Percentiles rank a stretch among this genome's conserved stretches.
phyloP scores from a whole-genome alignment of 2,329 filamentous ascomycete species.

The Capronia epimyces region DNA sequence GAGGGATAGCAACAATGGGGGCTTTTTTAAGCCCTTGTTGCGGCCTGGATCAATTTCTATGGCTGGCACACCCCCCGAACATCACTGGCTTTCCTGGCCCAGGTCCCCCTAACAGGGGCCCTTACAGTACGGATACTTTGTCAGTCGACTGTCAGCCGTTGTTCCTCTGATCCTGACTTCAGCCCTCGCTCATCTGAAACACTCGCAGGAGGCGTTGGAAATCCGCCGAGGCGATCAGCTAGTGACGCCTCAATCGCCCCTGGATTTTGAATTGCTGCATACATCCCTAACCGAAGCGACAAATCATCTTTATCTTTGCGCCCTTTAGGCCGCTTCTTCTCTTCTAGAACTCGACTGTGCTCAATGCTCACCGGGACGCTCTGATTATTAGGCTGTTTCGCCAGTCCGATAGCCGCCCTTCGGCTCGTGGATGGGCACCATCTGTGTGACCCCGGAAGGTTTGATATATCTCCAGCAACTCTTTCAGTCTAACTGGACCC shows the following conservation, averaged over 20 bases:
- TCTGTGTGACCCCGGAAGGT: neutral
- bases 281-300: neutral
- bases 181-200: constrained; percentile 10
- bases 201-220: constrained; percentile 12
- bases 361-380: neutral
- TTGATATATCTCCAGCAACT: neutral
- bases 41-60: neutral
- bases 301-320: neutral
- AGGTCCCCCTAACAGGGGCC: neutral
- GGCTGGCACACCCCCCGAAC: neutral
- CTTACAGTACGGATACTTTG: neutral
- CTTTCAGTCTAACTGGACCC: neutral
- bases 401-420: neutral
- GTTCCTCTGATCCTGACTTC: neutral
- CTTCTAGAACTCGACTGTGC: neutral
- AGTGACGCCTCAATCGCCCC: constrained; percentile 1
- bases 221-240: constrained; percentile 4
- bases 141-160: neutral
- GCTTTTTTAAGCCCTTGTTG: neutral
- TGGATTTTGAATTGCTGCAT: neutral
- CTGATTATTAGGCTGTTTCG: neutral
- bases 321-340: neutral
- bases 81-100: neutral
- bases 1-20: neutral
- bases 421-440: neutral